Conservation (phyloP, 129 eudicot genomes). For the Artemisia annua region DNA sequence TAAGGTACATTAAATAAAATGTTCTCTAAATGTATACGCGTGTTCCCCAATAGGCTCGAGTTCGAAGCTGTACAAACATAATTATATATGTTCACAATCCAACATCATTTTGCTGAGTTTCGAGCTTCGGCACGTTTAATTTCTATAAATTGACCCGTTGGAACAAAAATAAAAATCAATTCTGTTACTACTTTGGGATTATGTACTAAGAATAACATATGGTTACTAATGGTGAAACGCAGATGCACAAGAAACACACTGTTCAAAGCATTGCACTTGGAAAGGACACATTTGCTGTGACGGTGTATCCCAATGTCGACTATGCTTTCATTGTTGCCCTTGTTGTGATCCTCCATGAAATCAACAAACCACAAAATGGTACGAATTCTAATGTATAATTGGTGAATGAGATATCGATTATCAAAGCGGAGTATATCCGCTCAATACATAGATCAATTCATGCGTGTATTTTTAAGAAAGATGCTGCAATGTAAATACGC, state of each 20-base stretch:
- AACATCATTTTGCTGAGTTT: not conserved
- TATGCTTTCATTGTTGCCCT: slow-evolving; percentile 55
- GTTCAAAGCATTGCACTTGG: slow-evolving; percentile 44
- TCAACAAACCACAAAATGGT: slow-evolving; percentile 36
- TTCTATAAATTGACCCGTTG: not conserved
- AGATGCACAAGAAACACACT: slow-evolving; percentile 50
- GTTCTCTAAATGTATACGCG: too few species aligned
- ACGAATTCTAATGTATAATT: not conserved
- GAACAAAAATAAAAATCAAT: not conserved
- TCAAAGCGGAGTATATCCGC: too few species aligned
- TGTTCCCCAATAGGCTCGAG: too few species aligned
- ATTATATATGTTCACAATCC: too few species aligned
- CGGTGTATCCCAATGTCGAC: slow-evolving; percentile 50
- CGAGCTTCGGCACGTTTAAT: not conserved
- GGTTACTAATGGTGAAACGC: not conserved
- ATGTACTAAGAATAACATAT: too few species aligned
- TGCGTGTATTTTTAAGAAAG: too few species aligned
- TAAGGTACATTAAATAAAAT: too few species aligned
- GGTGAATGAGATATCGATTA: too few species aligned
- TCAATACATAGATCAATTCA: too few species aligned
- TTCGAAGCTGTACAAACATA: too few species aligned
- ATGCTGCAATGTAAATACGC: too few species aligned
- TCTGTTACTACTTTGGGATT: too few species aligned
- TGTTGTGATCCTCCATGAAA: slow-evolving; percentile 47
- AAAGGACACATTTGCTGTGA: slow-evolving; percentile 48